Evolutionary conservation across 169 alveolate species (phyloP).

Genomic region (Cryptosporidium tyzzeri): DNA sequence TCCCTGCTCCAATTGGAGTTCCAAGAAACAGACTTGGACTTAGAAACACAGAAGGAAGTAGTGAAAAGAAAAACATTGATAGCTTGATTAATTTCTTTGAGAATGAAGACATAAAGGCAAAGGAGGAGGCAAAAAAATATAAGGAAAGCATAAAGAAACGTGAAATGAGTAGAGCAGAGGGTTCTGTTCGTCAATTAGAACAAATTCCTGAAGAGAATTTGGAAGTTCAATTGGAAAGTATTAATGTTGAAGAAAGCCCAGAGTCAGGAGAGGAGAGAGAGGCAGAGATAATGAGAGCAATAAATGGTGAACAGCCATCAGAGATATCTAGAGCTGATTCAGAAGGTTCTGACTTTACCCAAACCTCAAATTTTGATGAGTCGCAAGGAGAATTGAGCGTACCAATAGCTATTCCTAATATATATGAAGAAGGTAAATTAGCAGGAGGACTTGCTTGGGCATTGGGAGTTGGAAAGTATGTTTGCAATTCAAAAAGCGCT

Average conservation of each 20-base stretch:
- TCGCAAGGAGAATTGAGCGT: neutral
- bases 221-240: neutral
- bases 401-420: neutral
- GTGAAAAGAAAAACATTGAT: constrained; percentile 23
- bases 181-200: neutral
- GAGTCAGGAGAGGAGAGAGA: constrained; percentile 12
- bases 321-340: neutral
- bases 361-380: neutral
- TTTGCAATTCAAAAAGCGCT: neutral
- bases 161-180: neutral
- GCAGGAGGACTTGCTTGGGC: constrained; percentile 53
- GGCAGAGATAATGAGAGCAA: neutral
- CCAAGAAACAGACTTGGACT: constrained; percentile 42
- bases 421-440: constrained; percentile 4
- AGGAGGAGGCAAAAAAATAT: neutral
- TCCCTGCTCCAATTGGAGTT: neutral
- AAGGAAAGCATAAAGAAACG: neutral
- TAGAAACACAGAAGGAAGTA: neutral
- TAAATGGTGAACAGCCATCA: neutral
- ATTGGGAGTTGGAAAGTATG: constrained; percentile 16
- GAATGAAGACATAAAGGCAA: constrained; percentile 18
- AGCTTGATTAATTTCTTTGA: constrained; percentile 44
- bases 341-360: neutral
- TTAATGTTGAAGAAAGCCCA: constrained; percentile 1
- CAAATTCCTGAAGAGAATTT: neutral